Base-by-base conservation (phyloP, 1,284 basidiomycete genomes). In the Cryptococcus neoformans region DNA sequence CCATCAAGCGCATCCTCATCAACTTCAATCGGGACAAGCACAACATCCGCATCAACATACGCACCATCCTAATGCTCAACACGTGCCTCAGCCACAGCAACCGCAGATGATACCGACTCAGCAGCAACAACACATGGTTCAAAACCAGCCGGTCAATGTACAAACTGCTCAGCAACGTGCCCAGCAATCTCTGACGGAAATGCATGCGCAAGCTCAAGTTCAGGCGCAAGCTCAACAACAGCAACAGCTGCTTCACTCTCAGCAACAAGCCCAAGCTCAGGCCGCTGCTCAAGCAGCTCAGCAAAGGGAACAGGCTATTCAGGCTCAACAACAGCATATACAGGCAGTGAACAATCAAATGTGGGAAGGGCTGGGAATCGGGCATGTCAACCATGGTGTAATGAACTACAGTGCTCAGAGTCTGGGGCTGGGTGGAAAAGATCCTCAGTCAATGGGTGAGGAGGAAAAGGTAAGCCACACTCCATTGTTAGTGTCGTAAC, bases 381-480 rank as follows among this genome's bases (percentile, higher is more conserved):
- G 70, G 4, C 49, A 57, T 5, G 65, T 73, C 37, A 68, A 68
- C 45, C 63, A 65, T 16, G 55, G 53, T 1, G 58, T 75, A n/a
- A 73, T 75, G 67, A 58, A 62, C 16, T 56, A 66, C 40, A 62
- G 60, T 6, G 63, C 68, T 37, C 62, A 66, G 28, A 51, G 53
- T 36, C 42, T 71, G 36, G 72, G 72, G 9, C 50, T 74, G 36
- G 56, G 53, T 0, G 71, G 70, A 4, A 62, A 67, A 37, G 69
- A 74, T 50, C 58, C 69, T 11, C 55, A 62, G 7, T 59, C 56
- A n/a, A 54, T 71, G 51, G 53, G 59, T 2, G 70, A 70, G 28
- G 69, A 70, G 9, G 70, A 75, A 12, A 64, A 62, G 56, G 72
- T 71, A 53, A 62, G 68, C 62, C 48, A 3, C 55, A 34, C 10